Evolutionary conservation across 2,329 filamentous ascomycete genomes (phyloP).

Genomic region (Trichophyton schoenleinii): DNA sequence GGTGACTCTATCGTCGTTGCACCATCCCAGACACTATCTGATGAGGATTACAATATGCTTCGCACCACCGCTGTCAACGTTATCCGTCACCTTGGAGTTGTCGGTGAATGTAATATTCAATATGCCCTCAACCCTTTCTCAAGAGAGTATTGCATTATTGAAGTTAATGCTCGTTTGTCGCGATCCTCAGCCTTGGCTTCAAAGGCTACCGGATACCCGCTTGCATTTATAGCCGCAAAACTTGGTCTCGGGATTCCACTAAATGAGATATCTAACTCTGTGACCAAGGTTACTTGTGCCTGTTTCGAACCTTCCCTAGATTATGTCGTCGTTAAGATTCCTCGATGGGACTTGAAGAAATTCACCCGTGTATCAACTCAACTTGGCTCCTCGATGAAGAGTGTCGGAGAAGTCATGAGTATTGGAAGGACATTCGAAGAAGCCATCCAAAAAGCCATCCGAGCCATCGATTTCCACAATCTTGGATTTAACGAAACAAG

Average conservation of each 20-base stretch:
- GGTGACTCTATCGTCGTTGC: slow-evolving; percentile 97
- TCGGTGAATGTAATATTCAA: slow-evolving; percentile 98
- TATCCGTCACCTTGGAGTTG: slow-evolving; percentile 90
- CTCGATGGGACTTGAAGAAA: slow-evolving; percentile 97
- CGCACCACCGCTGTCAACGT: slow-evolving; percentile 94
- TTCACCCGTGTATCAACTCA: slow-evolving; percentile 94
- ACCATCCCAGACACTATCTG: slow-evolving; percentile 88
- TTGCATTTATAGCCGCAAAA: slow-evolving; percentile 95
- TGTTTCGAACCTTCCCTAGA: slow-evolving; percentile 98
- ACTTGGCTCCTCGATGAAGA: slow-evolving; percentile 98
- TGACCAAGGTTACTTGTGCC: slow-evolving; percentile 89
- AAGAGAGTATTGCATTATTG: slow-evolving; percentile 95
- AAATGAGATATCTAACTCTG: slow-evolving; percentile 91
- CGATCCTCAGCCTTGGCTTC: slow-evolving; percentile 90
- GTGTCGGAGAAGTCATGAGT: slow-evolving; percentile 97
- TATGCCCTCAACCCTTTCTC: slow-evolving; percentile 94
- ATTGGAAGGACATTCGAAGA: slow-evolving; percentile 96
- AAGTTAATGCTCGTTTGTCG: slow-evolving; percentile 93
- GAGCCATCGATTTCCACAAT: slow-evolving; percentile 89
- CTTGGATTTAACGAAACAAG: slow-evolving; percentile 85
- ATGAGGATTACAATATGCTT: slow-evolving; percentile 99
- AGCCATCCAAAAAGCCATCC: slow-evolving; percentile 95
- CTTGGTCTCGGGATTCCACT: slow-evolving; percentile 86
- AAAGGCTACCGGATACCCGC: slow-evolving; percentile 90
- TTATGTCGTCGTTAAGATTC: slow-evolving; percentile 98